Conservation (phyloP, 371 early-diverging fungal species). For the Mucor sp. region DNA sequence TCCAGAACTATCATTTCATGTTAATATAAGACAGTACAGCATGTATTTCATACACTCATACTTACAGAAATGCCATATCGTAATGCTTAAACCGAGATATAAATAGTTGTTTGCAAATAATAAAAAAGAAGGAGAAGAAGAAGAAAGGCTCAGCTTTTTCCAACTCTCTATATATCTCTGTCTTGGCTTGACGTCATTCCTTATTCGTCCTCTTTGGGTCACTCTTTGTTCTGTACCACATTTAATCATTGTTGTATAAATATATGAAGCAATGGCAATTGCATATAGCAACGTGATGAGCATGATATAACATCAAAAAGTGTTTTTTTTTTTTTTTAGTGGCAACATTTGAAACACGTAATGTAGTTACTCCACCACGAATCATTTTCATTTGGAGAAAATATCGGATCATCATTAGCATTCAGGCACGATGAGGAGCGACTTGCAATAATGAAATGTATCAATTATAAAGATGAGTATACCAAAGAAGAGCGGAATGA, state of each 20-base stretch:
- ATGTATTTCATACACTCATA: background rate
- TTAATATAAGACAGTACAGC: background rate
- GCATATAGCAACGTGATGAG: too few species aligned
- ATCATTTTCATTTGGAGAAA: too few species aligned
- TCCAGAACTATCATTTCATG: conserved; percentile 8
- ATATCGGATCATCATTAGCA: too few species aligned
- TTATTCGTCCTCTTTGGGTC: background rate
- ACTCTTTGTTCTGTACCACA: background rate
- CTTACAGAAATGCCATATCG: conserved; percentile 51
- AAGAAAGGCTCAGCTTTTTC: conserved; percentile 1
- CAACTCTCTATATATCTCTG: too few species aligned
- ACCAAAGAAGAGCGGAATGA: too few species aligned
- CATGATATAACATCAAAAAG: too few species aligned
- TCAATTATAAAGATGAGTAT: too few species aligned
- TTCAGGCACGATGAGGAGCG: too few species aligned
- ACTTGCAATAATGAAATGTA: too few species aligned
- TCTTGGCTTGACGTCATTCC: conserved; percentile 1
- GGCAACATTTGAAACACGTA: too few species aligned
- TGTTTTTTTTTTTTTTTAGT: too few species aligned
- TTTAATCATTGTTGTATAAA: background rate
- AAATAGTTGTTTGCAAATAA: background rate
- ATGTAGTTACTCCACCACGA: too few species aligned
- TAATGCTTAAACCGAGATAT: background rate
- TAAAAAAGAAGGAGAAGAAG: conserved; percentile 12
- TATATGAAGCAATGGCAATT: background rate